Percentiles rank a stretch among this genome's conserved stretches.
Conservation (phyloP, 371 early-diverging fungal genomes). For the Syncephalastrum contaminatum region DNA sequence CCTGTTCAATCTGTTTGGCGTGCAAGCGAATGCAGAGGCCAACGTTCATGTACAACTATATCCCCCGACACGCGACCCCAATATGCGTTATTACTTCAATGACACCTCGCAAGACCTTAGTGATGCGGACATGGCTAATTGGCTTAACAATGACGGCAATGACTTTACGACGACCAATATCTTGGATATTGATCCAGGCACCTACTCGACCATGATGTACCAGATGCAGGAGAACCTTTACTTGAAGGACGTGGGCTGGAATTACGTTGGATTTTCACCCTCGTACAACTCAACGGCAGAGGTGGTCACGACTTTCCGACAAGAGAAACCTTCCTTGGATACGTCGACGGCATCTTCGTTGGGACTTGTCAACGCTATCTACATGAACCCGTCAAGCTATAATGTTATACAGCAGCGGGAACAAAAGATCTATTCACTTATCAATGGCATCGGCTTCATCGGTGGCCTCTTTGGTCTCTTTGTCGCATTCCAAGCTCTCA, state of each 20-base stretch:
- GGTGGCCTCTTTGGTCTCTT: constrained; percentile 38
- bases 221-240: constrained; percentile 21
- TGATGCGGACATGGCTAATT: constrained; percentile 7
- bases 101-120: constrained; percentile 12
- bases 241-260: constrained; percentile 22
- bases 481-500: constrained; percentile 26
- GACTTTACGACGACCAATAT: constrained; percentile 23
- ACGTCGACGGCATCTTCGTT: neutral
- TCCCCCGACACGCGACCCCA: constrained; percentile 25
- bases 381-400: constrained; percentile 14
- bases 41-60: constrained; percentile 24
- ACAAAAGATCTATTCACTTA: constrained; percentile 23
- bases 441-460: constrained; percentile 25
- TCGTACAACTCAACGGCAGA: constrained; percentile 14
- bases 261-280: constrained; percentile 26
- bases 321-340: constrained; percentile 1
- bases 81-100: constrained; percentile 14
- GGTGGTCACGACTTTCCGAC: constrained; percentile 12
- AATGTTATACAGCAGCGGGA: constrained; percentile 9
- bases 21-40: constrained; percentile 5
- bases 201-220: constrained; percentile 15
- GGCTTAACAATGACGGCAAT: constrained; percentile 25
- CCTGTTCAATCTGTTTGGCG: constrained; percentile 17
- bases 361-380: constrained; percentile 4
- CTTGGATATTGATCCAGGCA: constrained; percentile 15